A percentile compares a stretch with the other conserved stretches of the same genome.
phyloP scores from a whole-genome alignment of 208 protist genomes.

The Crithidia bombi region DNA sequence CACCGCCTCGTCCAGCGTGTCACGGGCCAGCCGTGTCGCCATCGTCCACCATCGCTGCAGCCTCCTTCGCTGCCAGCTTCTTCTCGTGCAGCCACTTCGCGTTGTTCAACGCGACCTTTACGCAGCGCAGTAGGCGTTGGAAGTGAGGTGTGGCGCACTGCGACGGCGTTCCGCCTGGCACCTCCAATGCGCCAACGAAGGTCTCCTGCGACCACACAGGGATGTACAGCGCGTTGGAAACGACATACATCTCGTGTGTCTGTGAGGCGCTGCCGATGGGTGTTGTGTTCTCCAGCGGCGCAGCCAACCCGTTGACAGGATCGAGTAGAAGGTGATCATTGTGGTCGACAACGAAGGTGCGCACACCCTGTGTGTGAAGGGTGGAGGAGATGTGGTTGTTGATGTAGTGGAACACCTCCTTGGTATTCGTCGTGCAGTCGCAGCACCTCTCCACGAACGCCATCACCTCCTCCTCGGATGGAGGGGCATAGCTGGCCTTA shows the following conservation, averaged over 20 bases:
- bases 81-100: constrained; percentile 3
- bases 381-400: constrained; percentile 45
- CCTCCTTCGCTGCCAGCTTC: constrained; percentile 53
- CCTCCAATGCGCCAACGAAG: constrained; percentile 72
- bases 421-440: constrained; percentile 28
- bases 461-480: constrained; percentile 17
- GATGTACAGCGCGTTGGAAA: constrained; percentile 68
- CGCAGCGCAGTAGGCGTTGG: constrained; percentile 34
- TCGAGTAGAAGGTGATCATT: constrained; percentile 68
- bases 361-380: constrained; percentile 28
- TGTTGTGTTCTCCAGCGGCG: constrained; percentile 47
- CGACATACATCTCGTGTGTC: constrained; percentile 29
- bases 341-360: constrained; percentile 46
- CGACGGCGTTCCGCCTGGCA: constrained; percentile 26
- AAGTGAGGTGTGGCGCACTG: constrained; percentile 6
- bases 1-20: constrained; percentile 78
- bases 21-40: constrained; percentile 79
- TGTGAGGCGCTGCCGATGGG: constrained; percentile 54
- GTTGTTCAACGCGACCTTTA: constrained; percentile 29
- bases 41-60: constrained; percentile 81
- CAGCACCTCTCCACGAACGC: constrained; percentile 48
- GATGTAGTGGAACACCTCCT: constrained; percentile 42
- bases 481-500: neutral
- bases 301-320: constrained; percentile 60
- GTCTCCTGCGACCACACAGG: constrained; percentile 44